phyloP scores from a whole-genome alignment of 768 basidiomycete species.

The Astraeus odoratus region DNA sequence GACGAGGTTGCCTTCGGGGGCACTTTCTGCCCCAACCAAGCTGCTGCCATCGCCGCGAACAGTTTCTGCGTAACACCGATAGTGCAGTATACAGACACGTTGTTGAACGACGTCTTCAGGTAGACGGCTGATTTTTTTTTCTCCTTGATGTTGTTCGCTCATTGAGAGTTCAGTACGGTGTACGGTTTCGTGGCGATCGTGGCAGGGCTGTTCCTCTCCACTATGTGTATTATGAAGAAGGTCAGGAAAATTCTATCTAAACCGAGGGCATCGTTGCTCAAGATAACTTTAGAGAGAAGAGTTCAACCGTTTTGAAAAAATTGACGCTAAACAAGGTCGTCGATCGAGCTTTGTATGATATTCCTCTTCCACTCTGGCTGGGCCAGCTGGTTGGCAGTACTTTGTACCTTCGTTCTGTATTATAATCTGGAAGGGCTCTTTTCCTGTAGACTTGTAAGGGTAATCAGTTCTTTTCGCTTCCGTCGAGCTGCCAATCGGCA shows the following conservation, averaged over 20 bases:
- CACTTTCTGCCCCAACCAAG: constrained; percentile 45
- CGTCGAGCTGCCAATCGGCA: no score
- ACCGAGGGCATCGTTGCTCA: constrained; percentile 3
- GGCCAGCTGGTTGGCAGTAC: not conserved
- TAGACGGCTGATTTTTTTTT: constrained; percentile 41
- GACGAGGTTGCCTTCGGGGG: constrained; percentile 56
- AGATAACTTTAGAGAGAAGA: constrained; percentile 54
- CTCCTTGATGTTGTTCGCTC: not conserved
- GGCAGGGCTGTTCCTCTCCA: constrained; percentile 66
- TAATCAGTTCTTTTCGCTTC: no score
- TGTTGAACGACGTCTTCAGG: constrained; percentile 81
- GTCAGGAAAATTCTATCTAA: constrained; percentile 24
- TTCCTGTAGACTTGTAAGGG: no score
- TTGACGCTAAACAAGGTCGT: constrained; percentile 85
- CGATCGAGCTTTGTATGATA: constrained; percentile 76
- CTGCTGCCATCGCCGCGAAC: constrained; percentile 27
- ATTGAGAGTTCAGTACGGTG: constrained; percentile 36
- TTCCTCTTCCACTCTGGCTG: not conserved
- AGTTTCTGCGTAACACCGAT: constrained; percentile 71
- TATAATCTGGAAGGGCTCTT: not conserved
- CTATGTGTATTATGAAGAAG: constrained; percentile 82
- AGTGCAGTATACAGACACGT: constrained; percentile 60
- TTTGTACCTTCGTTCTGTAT: not conserved
- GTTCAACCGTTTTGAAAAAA: constrained; percentile 79
- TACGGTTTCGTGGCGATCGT: constrained; percentile 85